Percentiles rank a stretch among this genome's conserved stretches.
Evolutionary conservation across 2,329 filamentous ascomycete genomes (phyloP).

Genomic region (Neopestalotiopsis sp.): DNA sequence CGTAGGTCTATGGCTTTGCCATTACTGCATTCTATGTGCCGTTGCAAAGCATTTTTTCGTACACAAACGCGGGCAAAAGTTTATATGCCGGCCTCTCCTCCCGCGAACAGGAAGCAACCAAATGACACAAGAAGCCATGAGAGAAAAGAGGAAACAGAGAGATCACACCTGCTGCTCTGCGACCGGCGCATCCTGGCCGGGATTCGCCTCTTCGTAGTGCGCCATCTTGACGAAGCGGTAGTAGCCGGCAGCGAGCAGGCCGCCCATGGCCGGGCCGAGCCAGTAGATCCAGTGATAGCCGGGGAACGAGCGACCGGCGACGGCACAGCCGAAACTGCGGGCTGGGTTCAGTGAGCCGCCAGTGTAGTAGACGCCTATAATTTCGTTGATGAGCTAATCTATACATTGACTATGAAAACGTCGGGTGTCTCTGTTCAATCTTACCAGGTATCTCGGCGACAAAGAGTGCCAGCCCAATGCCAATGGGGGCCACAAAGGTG

Average conservation of each 20-base stretch:
- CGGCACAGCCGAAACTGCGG: slow-evolving; percentile 50
- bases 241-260: slow-evolving; percentile 45
- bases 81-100: too few species aligned
- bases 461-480: slow-evolving; percentile 70
- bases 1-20: too few species aligned
- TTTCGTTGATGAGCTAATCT: background rate
- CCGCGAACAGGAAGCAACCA: too few species aligned
- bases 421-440: too few species aligned
- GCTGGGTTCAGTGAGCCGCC: slow-evolving; percentile 50
- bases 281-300: slow-evolving; percentile 51
- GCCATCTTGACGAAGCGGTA: slow-evolving; percentile 49
- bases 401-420: too few species aligned
- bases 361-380: slow-evolving; percentile 44
- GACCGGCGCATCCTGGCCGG: slow-evolving; percentile 38
- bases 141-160: background rate
- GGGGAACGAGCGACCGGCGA: slow-evolving; percentile 42
- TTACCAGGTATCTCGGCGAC: slow-evolving; percentile 48
- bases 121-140: too few species aligned
- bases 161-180: background rate
- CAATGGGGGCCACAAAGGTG: slow-evolving; percentile 70
- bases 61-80: too few species aligned
- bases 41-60: too few species aligned
- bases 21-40: too few species aligned
- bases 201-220: slow-evolving; percentile 49
- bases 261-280: slow-evolving; percentile 50